phyloP scores from a whole-genome alignment of 2,329 filamentous ascomycete genomes.

The Pseudogymnoascus sp. region DNA sequence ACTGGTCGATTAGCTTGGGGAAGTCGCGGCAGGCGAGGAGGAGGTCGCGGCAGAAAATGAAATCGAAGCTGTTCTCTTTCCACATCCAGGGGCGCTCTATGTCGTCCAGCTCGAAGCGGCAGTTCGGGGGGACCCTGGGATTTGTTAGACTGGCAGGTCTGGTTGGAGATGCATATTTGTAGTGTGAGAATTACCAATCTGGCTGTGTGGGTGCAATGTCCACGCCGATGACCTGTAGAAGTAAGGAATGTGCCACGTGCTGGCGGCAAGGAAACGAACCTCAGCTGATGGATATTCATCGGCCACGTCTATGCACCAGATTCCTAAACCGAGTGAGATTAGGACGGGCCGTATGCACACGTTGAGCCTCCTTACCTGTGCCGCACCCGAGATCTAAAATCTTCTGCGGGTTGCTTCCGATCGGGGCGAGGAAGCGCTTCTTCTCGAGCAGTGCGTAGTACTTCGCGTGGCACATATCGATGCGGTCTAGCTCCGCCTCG shows the following conservation, averaged over 20 bases:
- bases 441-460: slow-evolving; percentile 15
- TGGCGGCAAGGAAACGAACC: neutral
- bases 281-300: slow-evolving; percentile 11
- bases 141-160: neutral
- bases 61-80: slow-evolving; percentile 9
- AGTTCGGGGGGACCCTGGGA: slow-evolving; percentile 18
- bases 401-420: slow-evolving; percentile 20
- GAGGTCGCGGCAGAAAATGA: slow-evolving; percentile 9
- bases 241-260: neutral
- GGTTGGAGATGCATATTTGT: neutral
- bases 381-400: slow-evolving; percentile 33
- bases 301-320: slow-evolving; percentile 9
- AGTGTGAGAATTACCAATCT: slow-evolving; percentile 5
- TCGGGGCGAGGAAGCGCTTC: slow-evolving; percentile 13
- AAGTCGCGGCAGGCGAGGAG: slow-evolving; percentile 12
- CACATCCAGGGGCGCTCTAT: slow-evolving; percentile 21
- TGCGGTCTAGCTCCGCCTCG: slow-evolving; percentile 16
- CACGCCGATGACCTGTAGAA: slow-evolving; percentile 9
- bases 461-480: slow-evolving; percentile 17
- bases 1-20: slow-evolving; percentile 12
- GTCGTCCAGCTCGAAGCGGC: slow-evolving; percentile 25
- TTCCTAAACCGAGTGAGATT: neutral
- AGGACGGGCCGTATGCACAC: neutral
- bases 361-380: slow-evolving; percentile 23
- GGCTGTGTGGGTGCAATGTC: slow-evolving; percentile 13